Evolutionary conservation across 306 rosid species (phyloP).

Genomic region (Cucurbita argyrosperma): DNA sequence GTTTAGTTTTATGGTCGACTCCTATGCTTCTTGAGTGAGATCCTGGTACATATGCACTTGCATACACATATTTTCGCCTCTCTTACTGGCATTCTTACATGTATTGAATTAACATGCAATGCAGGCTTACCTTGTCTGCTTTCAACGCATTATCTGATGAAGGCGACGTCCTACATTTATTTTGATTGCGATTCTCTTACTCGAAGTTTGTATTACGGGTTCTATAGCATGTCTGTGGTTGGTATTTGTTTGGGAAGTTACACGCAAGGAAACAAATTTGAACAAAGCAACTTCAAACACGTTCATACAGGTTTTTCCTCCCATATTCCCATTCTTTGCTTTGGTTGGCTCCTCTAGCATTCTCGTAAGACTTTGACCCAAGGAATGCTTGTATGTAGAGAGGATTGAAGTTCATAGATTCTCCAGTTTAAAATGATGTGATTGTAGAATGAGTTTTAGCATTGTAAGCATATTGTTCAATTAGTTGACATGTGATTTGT

Average conservation of each 20-base stretch:
- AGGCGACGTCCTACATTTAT: conserved; percentile 35
- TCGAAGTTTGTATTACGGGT: neutral
- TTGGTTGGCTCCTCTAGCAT: neutral
- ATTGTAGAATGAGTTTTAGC: neutral
- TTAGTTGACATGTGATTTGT: neutral
- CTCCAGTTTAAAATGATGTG: neutral
- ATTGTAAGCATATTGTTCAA: neutral
- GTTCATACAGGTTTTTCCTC: neutral
- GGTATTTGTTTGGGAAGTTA: neutral
- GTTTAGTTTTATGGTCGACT: neutral
- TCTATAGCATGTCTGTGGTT: neutral
- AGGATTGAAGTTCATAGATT: neutral
- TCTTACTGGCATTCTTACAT: neutral
- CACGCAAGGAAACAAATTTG: neutral
- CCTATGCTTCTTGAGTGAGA: neutral
- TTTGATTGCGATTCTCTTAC: conserved; percentile 16
- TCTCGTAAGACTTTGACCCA: neutral
- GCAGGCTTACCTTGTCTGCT: conserved; percentile 66
- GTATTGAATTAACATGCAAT: conserved; percentile 32
- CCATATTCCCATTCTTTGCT: neutral
- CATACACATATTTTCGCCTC: neutral
- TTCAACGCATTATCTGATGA: conserved; percentile 43
- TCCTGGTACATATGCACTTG: neutral
- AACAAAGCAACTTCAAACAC: neutral
- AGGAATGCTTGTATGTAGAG: neutral